Conservation (phyloP, 768 basidiomycete species). For the Leccinum pellstonianum region DNA sequence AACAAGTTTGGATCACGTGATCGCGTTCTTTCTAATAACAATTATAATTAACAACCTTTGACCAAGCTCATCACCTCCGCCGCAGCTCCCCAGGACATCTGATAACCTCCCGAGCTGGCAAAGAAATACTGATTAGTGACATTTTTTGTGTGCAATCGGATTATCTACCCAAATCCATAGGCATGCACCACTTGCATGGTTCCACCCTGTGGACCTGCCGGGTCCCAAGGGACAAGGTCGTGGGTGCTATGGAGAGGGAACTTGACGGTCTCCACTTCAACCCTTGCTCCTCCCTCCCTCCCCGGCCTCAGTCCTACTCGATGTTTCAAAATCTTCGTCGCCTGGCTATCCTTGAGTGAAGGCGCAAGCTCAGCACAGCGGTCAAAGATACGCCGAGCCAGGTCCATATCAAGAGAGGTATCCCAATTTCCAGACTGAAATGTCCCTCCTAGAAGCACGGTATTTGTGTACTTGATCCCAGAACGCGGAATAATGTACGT, state of each 20-base stretch:
- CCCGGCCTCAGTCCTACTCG: constrained; percentile 61
- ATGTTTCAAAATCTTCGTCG: constrained; percentile 46
- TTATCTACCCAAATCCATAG: constrained; percentile 56
- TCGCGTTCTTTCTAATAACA: constrained; percentile 19
- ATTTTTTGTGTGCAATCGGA: neutral
- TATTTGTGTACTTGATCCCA: constrained; percentile 39
- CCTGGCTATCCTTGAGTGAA: constrained; percentile 30
- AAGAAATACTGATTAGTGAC: constrained; percentile 12
- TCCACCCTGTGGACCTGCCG: constrained; percentile 19
- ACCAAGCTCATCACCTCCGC: constrained; percentile 37
- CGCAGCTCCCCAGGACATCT: constrained; percentile 44
- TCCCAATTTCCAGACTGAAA: constrained; percentile 51
- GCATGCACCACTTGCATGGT: constrained; percentile 49
- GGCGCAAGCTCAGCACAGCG: constrained; percentile 43
- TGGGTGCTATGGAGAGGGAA: constrained; percentile 32
- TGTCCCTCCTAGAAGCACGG: constrained; percentile 57
- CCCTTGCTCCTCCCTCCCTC: constrained; percentile 52
- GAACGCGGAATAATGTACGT: constrained; percentile 68
- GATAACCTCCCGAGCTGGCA: constrained; percentile 38
- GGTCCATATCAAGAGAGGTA: constrained; percentile 42
- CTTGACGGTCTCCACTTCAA: constrained; percentile 47
- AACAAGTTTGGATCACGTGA: constrained; percentile 35
- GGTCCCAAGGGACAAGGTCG: constrained; percentile 18
- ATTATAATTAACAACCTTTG: constrained; percentile 6
- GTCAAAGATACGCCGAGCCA: constrained; percentile 45